Conservation (phyloP, 2,329 filamentous ascomycete species). For the Arthrobotrys musiformis region DNA sequence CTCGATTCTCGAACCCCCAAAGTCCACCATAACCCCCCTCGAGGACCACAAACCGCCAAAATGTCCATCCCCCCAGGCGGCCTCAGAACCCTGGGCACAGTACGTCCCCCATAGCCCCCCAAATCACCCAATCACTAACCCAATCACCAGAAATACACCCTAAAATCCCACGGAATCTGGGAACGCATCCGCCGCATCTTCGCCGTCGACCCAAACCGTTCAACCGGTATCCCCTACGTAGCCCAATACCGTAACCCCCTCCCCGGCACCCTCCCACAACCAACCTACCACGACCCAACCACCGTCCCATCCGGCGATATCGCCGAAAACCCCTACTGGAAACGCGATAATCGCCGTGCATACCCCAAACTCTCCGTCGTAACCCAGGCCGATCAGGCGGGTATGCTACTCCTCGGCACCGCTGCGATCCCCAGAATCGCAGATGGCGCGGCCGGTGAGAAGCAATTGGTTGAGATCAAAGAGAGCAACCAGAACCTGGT, state of each 20-base stretch:
- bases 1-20: background rate
- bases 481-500: conserved; percentile 79
- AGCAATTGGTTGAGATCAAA: conserved; percentile 79
- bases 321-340: conserved; percentile 95
- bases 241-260: conserved; percentile 89
- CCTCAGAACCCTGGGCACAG: conserved; percentile 71
- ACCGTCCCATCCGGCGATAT: conserved; percentile 86
- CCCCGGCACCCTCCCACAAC: conserved; percentile 77
- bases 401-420: conserved; percentile 85
- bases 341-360: conserved; percentile 83
- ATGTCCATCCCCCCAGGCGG: conserved; percentile 62
- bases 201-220: conserved; percentile 86
- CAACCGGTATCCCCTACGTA: conserved; percentile 91
- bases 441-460: conserved; percentile 77
- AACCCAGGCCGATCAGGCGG: conserved; percentile 84
- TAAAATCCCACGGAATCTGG: conserved; percentile 90
- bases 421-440: conserved; percentile 82
- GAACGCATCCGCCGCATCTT: conserved; percentile 80
- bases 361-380: conserved; percentile 85
- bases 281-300: conserved; percentile 81
- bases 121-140: conserved; percentile 43
- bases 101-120: conserved; percentile 61
- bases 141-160: conserved; percentile 83
- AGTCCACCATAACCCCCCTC: conserved; percentile 16
- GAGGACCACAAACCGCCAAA: conserved; percentile 44